Percentiles rank a stretch among this genome's conserved stretches.
phyloP scores from a whole-genome alignment of 2,329 filamentous ascomycete genomes.

The Arthrocladium fulminans region DNA sequence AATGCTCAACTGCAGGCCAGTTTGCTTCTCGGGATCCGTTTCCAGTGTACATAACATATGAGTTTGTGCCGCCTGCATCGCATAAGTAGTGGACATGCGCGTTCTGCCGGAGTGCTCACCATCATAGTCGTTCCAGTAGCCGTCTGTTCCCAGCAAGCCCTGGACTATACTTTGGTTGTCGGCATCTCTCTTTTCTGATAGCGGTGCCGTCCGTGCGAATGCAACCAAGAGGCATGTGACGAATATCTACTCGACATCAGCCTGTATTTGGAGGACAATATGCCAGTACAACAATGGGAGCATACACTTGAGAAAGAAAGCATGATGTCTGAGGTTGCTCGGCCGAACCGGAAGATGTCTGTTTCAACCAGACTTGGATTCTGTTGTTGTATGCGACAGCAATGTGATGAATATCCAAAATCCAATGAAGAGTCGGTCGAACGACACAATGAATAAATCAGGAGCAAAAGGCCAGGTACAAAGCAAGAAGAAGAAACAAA shows the following conservation, averaged over 20 bases:
- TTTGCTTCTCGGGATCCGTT: conserved; percentile 25
- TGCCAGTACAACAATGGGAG: neutral
- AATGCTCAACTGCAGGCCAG: conserved; percentile 26
- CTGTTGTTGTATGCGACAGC: neutral
- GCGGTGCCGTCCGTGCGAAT: neutral
- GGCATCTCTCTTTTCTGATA: neutral
- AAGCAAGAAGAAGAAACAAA: neutral
- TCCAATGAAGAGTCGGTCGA: neutral
- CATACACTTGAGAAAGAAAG: neutral
- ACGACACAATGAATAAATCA: neutral
- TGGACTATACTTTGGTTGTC: conserved; percentile 14
- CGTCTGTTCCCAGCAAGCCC: conserved; percentile 18
- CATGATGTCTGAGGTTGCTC: neutral
- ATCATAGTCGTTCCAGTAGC: conserved; percentile 21
- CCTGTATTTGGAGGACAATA: neutral
- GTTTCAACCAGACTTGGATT: neutral
- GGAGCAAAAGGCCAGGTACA: neutral
- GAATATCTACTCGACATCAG: conserved; percentile 5
- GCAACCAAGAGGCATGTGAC: conserved; percentile 6
- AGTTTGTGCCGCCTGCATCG: conserved; percentile 22
- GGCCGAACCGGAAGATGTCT: neutral
- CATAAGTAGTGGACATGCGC: neutral
- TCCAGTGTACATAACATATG: conserved; percentile 27
- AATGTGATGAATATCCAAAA: neutral
- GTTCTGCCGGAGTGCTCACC: conserved; percentile 7